Evolutionary conservation across 441 rosid genomes (phyloP).

Genomic region (Iberis amara): DNA sequence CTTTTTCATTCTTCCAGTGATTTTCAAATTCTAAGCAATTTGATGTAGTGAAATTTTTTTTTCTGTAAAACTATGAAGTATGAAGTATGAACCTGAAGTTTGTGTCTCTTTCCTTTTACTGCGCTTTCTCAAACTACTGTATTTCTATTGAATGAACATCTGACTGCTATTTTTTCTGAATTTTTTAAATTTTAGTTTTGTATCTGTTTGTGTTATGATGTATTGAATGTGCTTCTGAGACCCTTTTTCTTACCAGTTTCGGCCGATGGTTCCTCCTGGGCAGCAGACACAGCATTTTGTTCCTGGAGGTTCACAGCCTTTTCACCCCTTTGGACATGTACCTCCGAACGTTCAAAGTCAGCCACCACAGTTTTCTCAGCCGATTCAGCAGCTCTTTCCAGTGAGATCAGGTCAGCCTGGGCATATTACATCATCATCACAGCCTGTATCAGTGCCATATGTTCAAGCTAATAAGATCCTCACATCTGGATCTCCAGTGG

Average conservation of each 20-base stretch:
- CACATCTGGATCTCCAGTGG: slow-evolving; percentile 42
- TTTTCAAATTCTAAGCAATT: neutral
- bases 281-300: slow-evolving; percentile 67
- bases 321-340: slow-evolving; percentile 66
- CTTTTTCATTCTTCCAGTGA: neutral
- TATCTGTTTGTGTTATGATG: neutral
- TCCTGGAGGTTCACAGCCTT: slow-evolving; percentile 61
- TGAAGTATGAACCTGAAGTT: neutral
- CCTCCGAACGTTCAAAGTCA: slow-evolving; percentile 55
- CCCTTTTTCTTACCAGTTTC: slow-evolving; percentile 46
- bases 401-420: slow-evolving; percentile 73
- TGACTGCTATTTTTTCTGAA: neutral
- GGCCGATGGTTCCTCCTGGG: slow-evolving; percentile 54
- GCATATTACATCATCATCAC: slow-evolving; percentile 49
- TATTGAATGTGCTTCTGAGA: slow-evolving; percentile 16
- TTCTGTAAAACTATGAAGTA: neutral
- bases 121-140: neutral
- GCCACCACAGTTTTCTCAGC: slow-evolving; percentile 60
- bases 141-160: neutral
- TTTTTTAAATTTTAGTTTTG: slow-evolving; percentile 4
- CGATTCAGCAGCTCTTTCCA: slow-evolving; percentile 55
- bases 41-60: slow-evolving; percentile 2
- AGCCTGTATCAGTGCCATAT: slow-evolving; percentile 53
- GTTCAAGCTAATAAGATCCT: slow-evolving; percentile 55
- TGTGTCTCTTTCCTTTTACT: neutral